Evolutionary conservation across 306 rosid genomes (phyloP).

Genomic region (Rosa persica): DNA sequence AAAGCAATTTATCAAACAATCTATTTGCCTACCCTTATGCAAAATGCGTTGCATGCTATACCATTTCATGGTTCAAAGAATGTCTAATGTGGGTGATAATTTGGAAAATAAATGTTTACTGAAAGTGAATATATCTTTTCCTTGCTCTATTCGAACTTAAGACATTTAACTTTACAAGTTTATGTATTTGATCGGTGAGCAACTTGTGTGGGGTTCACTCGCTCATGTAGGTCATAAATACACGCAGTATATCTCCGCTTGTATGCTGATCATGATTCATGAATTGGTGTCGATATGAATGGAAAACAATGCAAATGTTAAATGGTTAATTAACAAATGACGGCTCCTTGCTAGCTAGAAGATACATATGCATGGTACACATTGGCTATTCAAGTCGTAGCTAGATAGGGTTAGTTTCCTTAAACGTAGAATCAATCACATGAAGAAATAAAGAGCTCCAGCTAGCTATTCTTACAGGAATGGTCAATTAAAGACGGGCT

Average conservation of each 20-base stretch:
- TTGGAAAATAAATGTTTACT: no score
- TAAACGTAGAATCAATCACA: background rate
- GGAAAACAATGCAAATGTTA: background rate
- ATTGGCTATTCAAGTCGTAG: background rate
- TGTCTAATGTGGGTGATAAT: background rate
- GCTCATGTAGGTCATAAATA: background rate
- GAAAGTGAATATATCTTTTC: background rate
- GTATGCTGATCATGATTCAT: background rate
- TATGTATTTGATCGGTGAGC: background rate
- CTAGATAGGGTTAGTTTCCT: background rate
- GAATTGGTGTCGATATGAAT: background rate
- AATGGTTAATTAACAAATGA: background rate
- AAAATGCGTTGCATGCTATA: background rate
- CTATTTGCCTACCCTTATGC: background rate
- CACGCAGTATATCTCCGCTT: background rate
- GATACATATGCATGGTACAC: background rate
- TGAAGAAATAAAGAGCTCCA: background rate
- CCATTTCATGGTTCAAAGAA: background rate
- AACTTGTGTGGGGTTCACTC: no score
- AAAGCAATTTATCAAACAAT: background rate
- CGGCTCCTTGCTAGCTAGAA: background rate
- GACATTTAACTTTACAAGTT: background rate
- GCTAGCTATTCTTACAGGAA: background rate
- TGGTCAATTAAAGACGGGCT: background rate
- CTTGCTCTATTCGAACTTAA: background rate